Evolutionary conservation across 768 basidiomycete genomes (phyloP), one percentile per base, ranked within the genome.

Genomic region (Cystobasidiopsis lactophilus): DNA sequence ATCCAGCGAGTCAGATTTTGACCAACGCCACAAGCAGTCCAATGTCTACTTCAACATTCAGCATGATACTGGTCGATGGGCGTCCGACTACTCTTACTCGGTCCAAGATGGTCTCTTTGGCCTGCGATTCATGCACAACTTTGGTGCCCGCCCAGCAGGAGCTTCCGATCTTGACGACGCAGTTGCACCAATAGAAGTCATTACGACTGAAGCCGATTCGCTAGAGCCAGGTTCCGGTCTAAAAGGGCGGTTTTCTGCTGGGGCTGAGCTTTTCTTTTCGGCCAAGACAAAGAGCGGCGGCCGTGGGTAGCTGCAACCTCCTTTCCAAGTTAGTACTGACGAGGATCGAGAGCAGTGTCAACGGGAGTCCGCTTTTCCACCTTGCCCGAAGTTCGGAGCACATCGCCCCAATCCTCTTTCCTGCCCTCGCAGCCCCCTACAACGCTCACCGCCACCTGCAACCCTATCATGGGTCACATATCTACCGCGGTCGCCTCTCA

Each of bases 81-180:
- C 84, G 58, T 79, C 82, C 2, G 91, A 96, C 66, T 95, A 91
- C 59, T 82, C 82, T 2, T 95, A 82, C 72, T 88, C 85, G 58
- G 83, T 84, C 1, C 83, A 86, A 59, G 91, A 95, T 60, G 78
- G 79, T 19, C 91, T 96, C 85, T 80, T 78, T 72, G 91, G 91
- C 16, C 66, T 85, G 18, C 75, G 82, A 18, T 74, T 85, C 18
- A 72, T 96, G 46, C 85, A 88, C 64, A 93, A 96, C 63, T 95
- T 93, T 69, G 88, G 88, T 14, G 16, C 33, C 33, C 7, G 33
- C 7, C 33, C 33, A 7, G 33, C 9, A 16, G 33, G 33, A 7
- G 33, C 33, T 16, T 7, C 16, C 7, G 7, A 7, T 7, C 33
- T 7, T 7, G 33, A 35, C 9, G 33, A 35, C 7, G 33, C 7